Conservation (phyloP, 2,329 filamentous ascomycete genomes). For the Fusarium heterosporum region DNA sequence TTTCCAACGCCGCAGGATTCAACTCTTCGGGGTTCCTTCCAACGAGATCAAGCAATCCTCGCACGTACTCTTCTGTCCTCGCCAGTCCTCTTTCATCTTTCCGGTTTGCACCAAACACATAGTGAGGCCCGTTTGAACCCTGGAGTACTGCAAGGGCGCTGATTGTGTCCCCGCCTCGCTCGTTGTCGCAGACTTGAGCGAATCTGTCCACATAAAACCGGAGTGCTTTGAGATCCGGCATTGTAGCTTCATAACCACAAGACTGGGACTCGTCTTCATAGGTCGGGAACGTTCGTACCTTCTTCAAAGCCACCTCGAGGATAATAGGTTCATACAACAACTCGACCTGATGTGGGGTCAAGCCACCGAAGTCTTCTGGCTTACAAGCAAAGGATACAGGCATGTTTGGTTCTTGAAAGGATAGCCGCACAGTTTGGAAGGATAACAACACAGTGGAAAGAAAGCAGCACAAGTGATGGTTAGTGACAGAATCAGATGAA, state of each 20-base stretch:
- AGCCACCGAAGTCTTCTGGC: neutral
- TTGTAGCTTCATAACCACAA: too few species aligned
- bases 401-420: neutral
- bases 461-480: too few species aligned
- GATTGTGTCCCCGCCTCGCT: constrained; percentile 1
- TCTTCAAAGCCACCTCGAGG: neutral
- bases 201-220: constrained; percentile 3
- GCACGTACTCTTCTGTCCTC: neutral
- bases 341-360: neutral
- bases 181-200: constrained; percentile 15
- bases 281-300: neutral
- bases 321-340: constrained; percentile 8
- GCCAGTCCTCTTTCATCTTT: neutral
- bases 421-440: too few species aligned
- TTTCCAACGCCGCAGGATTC: too few species aligned
- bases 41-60: neutral
- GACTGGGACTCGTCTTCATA: neutral
- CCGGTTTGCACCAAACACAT: neutral
- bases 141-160: constrained; percentile 3
- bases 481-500: too few species aligned
- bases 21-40: constrained; percentile 30
- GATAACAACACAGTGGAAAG: too few species aligned
- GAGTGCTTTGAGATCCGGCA: neutral
- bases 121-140: neutral
- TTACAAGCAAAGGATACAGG: neutral